Evolutionary conservation across 2,329 filamentous ascomycete genomes (phyloP), one percentile per base, ranked within the genome.

Genomic region (Parascedosporium putredinis): DNA sequence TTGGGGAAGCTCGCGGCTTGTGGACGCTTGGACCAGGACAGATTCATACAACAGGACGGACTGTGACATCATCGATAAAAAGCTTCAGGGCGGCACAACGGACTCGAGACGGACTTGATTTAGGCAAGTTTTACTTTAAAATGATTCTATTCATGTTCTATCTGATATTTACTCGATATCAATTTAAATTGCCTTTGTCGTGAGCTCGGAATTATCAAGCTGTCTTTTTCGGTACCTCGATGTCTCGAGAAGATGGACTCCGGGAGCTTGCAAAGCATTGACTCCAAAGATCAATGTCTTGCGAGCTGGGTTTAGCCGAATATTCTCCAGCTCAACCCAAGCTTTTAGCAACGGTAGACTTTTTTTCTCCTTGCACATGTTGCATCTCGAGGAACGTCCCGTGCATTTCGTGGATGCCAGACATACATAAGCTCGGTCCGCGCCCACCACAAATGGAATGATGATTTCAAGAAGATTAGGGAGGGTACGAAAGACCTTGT

Each of bases 381-480:
- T 24, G 14, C n/a, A 40, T n/a, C n/a, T n/a, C n/a, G n/a, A n/a
- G n/a, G n/a, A n/a, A n/a, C n/a, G n/a, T n/a, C n/a, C n/a, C n/a
- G n/a, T n/a, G n/a, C n/a, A n/a, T n/a, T n/a, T n/a, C n/a, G n/a
- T n/a, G 22, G 36, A 12, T 23, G 42, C 22, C 10, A 45, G 8
- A 45, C 7, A 14, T 18, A 25, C 38, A 29, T 24, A 25, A n/a
- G n/a, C n/a, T n/a, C 22, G 22, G 24, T 12, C 42, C 12, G 14
- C 42, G 42, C 42, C 24, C 42, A 22, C 18, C 22, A 24, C 47
- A 42, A 31, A 49, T 49, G 47, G 47, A 43, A 55, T 16, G 54
- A 73, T 73, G 70, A 66, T 73, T 53, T 68, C 68, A 62, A 63
- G 64, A 56, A 64, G 64, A 54, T 53, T 62, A 57, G 66, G 63